phyloP scores from a whole-genome alignment of 352 stramenopile species.

The Poterioochromonas sp. region DNA sequence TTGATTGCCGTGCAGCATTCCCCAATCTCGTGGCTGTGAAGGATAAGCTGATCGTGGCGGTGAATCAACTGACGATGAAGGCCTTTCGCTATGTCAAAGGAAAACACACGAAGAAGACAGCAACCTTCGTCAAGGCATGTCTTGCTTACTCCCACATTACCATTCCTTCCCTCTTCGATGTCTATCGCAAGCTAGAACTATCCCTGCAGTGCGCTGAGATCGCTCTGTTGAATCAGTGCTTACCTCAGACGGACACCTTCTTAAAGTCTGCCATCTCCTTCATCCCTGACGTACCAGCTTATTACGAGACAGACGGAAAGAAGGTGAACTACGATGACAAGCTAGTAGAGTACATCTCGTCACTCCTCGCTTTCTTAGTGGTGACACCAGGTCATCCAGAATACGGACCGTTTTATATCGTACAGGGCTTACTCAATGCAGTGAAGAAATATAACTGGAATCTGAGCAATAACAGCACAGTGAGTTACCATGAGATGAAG shows the following conservation, averaged over 20 bases:
- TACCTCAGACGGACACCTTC: conserved; percentile 71
- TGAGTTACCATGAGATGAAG: background rate
- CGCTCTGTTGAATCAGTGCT: conserved; percentile 57
- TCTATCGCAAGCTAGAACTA: conserved; percentile 55
- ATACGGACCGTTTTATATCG: conserved; percentile 72
- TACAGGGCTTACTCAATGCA: conserved; percentile 60
- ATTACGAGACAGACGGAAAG: conserved; percentile 5
- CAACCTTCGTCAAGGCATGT: conserved; percentile 70
- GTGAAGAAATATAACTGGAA: conserved; percentile 39
- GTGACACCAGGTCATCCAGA: conserved; percentile 63
- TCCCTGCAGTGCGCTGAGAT: conserved; percentile 58
- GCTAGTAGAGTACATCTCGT: conserved; percentile 46
- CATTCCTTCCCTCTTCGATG: conserved; percentile 61
- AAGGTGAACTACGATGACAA: conserved; percentile 28
- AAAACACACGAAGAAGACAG: conserved; percentile 44
- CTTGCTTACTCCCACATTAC: conserved; percentile 76
- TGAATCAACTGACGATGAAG: conserved; percentile 57
- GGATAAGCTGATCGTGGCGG: conserved; percentile 51
- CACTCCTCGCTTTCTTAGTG: conserved; percentile 58
- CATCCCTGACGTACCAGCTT: conserved; percentile 57
- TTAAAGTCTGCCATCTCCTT: conserved; percentile 64
- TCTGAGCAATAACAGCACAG: background rate
- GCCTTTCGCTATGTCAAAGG: conserved; percentile 47
- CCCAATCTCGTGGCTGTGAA: conserved; percentile 71
- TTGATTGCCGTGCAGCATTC: conserved; percentile 68